Conservation (phyloP, 768 basidiomycete species). For the Lactifluus rugatus region DNA sequence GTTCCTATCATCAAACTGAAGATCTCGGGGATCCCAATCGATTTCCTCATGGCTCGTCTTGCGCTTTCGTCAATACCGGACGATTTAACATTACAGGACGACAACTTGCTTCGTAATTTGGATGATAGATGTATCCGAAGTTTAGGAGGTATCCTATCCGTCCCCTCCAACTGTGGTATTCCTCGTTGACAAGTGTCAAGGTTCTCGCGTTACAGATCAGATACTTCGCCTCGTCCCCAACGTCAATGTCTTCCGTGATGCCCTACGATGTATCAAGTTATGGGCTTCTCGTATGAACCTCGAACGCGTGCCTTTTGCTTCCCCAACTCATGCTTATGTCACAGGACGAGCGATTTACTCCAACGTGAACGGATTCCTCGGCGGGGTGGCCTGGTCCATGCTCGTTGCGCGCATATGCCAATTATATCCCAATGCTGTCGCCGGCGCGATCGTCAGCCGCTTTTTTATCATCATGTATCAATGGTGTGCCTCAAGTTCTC, state of each 20-base stretch:
- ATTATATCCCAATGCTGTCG: constrained; percentile 88
- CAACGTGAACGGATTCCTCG: constrained; percentile 95
- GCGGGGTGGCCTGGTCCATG: constrained; percentile 98
- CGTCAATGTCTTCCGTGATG: constrained; percentile 87
- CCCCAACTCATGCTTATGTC: background rate
- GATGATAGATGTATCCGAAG: constrained; percentile 94
- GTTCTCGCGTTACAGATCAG: constrained; percentile 92
- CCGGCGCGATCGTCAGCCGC: constrained; percentile 91
- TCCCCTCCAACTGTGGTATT: background rate
- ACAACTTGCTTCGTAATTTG: constrained; percentile 82
- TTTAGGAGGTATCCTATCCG: constrained; percentile 59
- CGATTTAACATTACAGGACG: constrained; percentile 81
- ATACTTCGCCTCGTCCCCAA: constrained; percentile 92
- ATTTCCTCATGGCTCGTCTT: constrained; percentile 88
- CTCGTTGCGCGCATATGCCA: constrained; percentile 99
- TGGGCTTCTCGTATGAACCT: constrained; percentile 84
- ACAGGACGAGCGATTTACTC: constrained; percentile 93
- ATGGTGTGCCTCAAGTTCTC: constrained; percentile 48
- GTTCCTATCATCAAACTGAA: constrained; percentile 92
- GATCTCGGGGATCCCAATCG: constrained; percentile 85
- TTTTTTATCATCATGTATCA: constrained; percentile 99
- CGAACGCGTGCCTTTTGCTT: background rate
- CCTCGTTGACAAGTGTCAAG: constrained; percentile 31
- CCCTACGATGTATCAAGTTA: constrained; percentile 90
- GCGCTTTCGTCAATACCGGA: constrained; percentile 85